phyloP scores from a whole-genome alignment of 2,329 filamentous ascomycete genomes.

The Beauveria medogensis region DNA sequence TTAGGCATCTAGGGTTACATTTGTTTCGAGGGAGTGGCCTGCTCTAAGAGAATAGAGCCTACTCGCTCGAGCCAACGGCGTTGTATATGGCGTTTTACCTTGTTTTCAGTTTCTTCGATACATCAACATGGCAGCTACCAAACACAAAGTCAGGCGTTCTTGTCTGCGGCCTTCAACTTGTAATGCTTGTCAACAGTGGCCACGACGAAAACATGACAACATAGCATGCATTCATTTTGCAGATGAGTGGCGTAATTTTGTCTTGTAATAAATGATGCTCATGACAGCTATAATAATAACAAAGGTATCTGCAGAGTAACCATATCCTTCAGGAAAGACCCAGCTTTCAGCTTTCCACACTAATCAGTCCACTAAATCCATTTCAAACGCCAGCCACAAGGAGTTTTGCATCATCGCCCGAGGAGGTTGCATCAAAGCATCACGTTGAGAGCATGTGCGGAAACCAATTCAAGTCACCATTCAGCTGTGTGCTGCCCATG shows the following conservation, averaged over 20 bases:
- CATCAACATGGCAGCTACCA: neutral
- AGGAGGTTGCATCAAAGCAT: neutral
- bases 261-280: constrained; percentile 6
- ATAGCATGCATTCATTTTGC: neutral
- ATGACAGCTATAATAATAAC: constrained; percentile 13
- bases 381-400: neutral
- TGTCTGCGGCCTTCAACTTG: no score
- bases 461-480: neutral
- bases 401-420: neutral
- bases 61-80: neutral
- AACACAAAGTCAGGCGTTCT: neutral
- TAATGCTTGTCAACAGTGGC: no score
- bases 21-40: neutral
- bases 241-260: neutral
- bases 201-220: neutral
- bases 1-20: neutral
- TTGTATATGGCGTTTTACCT: neutral
- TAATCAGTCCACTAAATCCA: neutral
- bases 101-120: neutral
- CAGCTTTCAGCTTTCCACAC: neutral
- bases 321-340: constrained; percentile 1
- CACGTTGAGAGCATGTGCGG: neutral
- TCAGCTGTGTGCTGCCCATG: neutral
- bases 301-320: constrained; percentile 12
- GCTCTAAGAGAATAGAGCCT: neutral